Base-by-base conservation (phyloP, 495 filamentous ascomycete species). In the Lichina pygmaea region DNA sequence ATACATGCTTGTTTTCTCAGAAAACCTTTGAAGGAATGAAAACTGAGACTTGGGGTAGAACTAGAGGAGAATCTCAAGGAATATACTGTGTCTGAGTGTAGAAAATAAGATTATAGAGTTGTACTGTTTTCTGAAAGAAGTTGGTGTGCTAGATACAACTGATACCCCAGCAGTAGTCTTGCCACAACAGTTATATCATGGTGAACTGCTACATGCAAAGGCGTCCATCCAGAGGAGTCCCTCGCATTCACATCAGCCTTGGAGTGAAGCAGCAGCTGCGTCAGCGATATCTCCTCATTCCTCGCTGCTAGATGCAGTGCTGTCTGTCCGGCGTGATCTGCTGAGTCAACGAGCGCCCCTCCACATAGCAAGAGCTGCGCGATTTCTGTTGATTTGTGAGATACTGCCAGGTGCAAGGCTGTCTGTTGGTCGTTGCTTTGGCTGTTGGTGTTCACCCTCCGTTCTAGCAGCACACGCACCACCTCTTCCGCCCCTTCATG, bases 141-240 rank as follows among this genome's bases (percentile, higher is more conserved):
- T n/a, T n/a, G n/a, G n/a, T n/a, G n/a, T n/a, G n/a, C n/a, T n/a
- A n/a, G n/a, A n/a, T n/a, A n/a, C n/a, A n/a, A n/a, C n/a, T n/a
- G n/a, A n/a, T n/a, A n/a, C n/a, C n/a, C n/a, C 1, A 57, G 36
- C 1, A 58, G 50, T 6, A 52, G 11, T 44, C 47, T 43, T 9
- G 53, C 48, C 10, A 51, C 47, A 1, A 13, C 42, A 2, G 36
- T 42, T 7, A 39, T 16, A 33, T 46, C 39, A 7, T 41, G 10
- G 8, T n/a, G 0, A 6, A 48, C 47, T 32, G 56, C 53, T 30
- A 43, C 38, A 37, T 54, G 49, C 30, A 58, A 44, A 11, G 53
- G 44, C 33, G 51, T 57, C 33, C 51, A 49, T 16, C 51, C 39
- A 31, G 30, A 32, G 17, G 41, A 6, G 44, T 54, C 51, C 30